These are phyloP conservation scores for Yamadazyma sp. DNA, from an alignment of 1,139 yeast species.

Conservation along the genomic window DNA sequence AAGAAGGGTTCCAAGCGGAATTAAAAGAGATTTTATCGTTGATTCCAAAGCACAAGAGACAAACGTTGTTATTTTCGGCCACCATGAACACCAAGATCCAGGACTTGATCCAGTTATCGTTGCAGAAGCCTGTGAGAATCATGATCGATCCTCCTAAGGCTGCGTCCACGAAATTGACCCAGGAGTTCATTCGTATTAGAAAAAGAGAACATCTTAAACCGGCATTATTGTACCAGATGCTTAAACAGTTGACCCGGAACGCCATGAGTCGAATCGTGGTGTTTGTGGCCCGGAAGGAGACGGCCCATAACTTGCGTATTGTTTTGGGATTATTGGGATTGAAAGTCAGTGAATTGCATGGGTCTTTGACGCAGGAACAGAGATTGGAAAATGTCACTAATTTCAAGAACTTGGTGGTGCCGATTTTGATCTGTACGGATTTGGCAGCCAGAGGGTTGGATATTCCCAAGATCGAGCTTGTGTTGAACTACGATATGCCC, in stretches of 20 bases:
- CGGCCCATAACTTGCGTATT: constrained; percentile 83
- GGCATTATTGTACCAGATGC: constrained; percentile 70
- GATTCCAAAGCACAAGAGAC: constrained; percentile 83
- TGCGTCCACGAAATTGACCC: constrained; percentile 81
- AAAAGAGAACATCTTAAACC: constrained; percentile 84
- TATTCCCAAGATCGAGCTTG: constrained; percentile 95
- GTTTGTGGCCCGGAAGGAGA: constrained; percentile 86
- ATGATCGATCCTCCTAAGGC: constrained; percentile 97
- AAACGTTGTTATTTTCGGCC: constrained; percentile 91
- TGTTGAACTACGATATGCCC: constrained; percentile 94
- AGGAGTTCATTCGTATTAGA: constrained; percentile 92
- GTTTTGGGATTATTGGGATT: constrained; percentile 84
- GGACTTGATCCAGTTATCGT: constrained; percentile 80
- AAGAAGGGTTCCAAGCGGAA: constrained; percentile 97
- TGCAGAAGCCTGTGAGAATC: constrained; percentile 86
- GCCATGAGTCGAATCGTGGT: constrained; percentile 76
- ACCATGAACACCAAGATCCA: constrained; percentile 95
- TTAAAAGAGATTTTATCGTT: constrained; percentile 83
- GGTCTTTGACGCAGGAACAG: constrained; percentile 92
- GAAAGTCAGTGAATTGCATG: constrained; percentile 90
- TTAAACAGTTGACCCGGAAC: constrained; percentile 62
- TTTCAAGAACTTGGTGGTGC: constrained; percentile 79
- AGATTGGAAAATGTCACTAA: constrained; percentile 81
- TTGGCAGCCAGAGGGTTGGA: constrained; percentile 98
- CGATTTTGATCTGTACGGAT: constrained; percentile 92